A percentile compares a stretch with the other conserved stretches of the same genome.
Evolutionary conservation across 2,329 filamentous ascomycete species (phyloP).

Genomic region (Davidsoniella neocaledoniae): DNA sequence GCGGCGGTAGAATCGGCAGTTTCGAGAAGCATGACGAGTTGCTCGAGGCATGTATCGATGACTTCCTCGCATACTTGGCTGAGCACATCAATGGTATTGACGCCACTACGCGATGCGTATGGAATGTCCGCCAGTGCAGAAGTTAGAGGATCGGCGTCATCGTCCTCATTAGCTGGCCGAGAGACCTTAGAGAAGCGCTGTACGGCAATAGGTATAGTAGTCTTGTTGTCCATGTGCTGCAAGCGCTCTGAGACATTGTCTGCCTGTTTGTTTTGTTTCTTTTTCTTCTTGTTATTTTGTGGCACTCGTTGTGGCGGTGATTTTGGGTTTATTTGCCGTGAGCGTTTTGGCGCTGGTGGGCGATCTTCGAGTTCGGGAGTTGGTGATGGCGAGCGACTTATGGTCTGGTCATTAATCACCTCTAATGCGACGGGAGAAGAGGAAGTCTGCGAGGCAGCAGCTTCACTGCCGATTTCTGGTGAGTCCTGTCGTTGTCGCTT

Average conservation of each 20-base stretch:
- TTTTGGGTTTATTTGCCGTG: slow-evolving; percentile 13
- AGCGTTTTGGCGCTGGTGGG: slow-evolving; percentile 13
- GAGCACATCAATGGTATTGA: slow-evolving; percentile 46
- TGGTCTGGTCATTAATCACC: not conserved
- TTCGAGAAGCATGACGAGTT: slow-evolving; percentile 26
- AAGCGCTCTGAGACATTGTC: slow-evolving; percentile 1
- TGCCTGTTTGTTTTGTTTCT: slow-evolving; percentile 12
- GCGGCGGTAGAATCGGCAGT: slow-evolving; percentile 25
- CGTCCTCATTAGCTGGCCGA: slow-evolving; percentile 17
- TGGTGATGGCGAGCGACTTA: not conserved
- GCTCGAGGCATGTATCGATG: slow-evolving; percentile 31
- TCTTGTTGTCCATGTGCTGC: slow-evolving; percentile 11
- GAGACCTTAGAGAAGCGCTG: slow-evolving; percentile 39
- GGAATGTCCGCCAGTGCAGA: slow-evolving; percentile 35
- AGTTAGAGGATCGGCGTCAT: slow-evolving; percentile 26
- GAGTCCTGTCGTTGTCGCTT: slow-evolving; percentile 19
- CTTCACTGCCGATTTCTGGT: not conserved
- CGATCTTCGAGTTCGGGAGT: slow-evolving; percentile 15
- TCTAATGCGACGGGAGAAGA: not conserved
- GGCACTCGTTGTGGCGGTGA: not conserved
- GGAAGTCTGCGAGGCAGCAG: not conserved
- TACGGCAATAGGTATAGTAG: slow-evolving; percentile 36
- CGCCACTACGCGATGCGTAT: slow-evolving; percentile 34
- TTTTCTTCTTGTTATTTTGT: slow-evolving; percentile 14
- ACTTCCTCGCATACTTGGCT: slow-evolving; percentile 45